Evolutionary conservation across 139 green algal species (phyloP), one percentile per base, ranked within the genome.

Genomic region (Picochlorum sp.): DNA sequence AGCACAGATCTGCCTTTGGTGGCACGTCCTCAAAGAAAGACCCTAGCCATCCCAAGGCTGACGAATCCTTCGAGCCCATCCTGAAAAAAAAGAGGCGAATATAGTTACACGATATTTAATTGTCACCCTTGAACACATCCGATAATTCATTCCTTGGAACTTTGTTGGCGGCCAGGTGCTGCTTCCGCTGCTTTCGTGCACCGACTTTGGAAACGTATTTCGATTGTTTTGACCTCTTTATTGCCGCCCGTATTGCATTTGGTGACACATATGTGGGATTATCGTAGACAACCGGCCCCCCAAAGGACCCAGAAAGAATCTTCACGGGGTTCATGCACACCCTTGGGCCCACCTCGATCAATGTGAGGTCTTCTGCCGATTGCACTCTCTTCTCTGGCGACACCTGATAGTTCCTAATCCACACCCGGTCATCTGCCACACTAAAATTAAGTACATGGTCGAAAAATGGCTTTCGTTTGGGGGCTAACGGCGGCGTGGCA

Each of bases 371-470:
- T 9, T 77, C 68, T 4, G 73, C 44, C 38, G 81, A 70, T 18
- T 62, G 54, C 70, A 82, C 80, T 70, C 86, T 87, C 77, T 89
- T 90, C 13, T 84, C 77, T 23, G 84, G 73, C 30, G 18, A 20
- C 4, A 92, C 89, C 82, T 99, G 94, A 82, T 99, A 99, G 81
- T 98, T 99, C 57, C 94, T 77, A 44, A 98, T 78, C 94, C 94
- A 99, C 2, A 99, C 64, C 16, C 86, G 77, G 16, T 73, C 77
- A 66, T 99, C 94, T 20, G 84, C 82, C 6, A 90, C 57, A 10
- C 70, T 82, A 76, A 99, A 98, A 38, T 62, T 75, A 20, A 97
- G 59, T 6, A 97, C 85, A 65, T 98, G 94, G 74, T 99, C 94
- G 49, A 95, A 89, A 83, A 99, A 99, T 20, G 94, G 94, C 79